These are phyloP conservation scores for Rhododendron henanense DNA, from an alignment of 148 eudicot species.

Conservation along the genomic window DNA sequence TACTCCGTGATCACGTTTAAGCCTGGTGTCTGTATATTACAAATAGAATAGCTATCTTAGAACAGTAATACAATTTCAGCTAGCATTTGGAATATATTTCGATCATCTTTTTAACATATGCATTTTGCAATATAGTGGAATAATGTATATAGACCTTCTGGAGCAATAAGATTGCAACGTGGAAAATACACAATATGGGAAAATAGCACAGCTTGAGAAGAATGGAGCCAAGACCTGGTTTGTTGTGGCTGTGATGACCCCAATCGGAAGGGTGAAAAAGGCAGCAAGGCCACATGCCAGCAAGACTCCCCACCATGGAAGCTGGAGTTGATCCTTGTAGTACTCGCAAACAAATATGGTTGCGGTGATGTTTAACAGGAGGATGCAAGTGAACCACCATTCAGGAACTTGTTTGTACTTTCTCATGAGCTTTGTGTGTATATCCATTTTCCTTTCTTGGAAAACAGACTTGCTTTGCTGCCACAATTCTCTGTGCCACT, in stretches of 20 bases:
- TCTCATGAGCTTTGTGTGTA: constrained; percentile 65
- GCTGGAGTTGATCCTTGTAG: constrained; percentile 48
- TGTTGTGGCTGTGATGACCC: constrained; percentile 57
- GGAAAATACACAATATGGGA: not conserved
- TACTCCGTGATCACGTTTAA: constrained; percentile 58
- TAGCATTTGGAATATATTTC: not conserved
- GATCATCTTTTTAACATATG: not conserved
- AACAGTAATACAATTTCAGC: not conserved
- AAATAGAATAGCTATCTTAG: constrained; percentile 2
- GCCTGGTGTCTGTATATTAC: constrained; percentile 36
- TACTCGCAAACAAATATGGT: constrained; percentile 33
- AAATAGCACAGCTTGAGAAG: not conserved
- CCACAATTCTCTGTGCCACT: constrained; percentile 37
- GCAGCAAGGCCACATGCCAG: constrained; percentile 51
- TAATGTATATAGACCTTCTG: not conserved
- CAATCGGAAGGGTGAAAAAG: constrained; percentile 61
- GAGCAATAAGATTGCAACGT: not conserved
- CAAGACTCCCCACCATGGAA: constrained; percentile 67
- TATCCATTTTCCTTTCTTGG: constrained; percentile 38
- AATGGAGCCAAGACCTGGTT: constrained; percentile 37
- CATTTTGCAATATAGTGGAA: not conserved
- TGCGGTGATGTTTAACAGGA: constrained; percentile 28
- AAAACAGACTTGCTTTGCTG: constrained; percentile 47
- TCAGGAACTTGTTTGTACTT: constrained; percentile 55
- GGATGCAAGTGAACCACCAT: constrained; percentile 56